Evolutionary conservation across 1,284 basidiomycete genomes (phyloP), one percentile per base, ranked within the genome.

Genomic region (Inonotus obliquus): DNA sequence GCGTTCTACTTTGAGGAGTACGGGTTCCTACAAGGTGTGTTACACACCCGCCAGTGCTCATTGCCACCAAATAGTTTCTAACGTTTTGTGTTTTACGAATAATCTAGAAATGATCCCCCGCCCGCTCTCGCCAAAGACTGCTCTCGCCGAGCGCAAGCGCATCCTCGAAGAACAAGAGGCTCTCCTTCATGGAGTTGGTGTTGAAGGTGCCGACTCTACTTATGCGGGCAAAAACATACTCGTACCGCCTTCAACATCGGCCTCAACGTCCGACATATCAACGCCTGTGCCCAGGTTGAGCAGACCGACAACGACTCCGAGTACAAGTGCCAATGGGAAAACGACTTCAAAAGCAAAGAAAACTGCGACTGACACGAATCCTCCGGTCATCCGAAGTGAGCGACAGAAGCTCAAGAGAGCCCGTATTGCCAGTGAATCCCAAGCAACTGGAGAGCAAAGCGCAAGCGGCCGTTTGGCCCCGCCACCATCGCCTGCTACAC

Each of bases 1-100:
- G 78, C 83, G 6, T 77, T 80, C 62, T 80, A 80, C 68, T 82
- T 84, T 64, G 81, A 83, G 68, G 84, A 88, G 68, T 86, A 88
- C 66, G 81, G 79, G 74, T 89, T 90, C 68, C 79, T 91, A 7
- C 73, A 78, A 75, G 89, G 89, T 85, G 68, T 47, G 73, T 65
- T 21, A 32, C 39, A 51, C 60, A 32, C 41, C 39, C 19, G 56
- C 2, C 6, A 17, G 49, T 25, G 19, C 27, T 49, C 19, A 17
- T 37, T 19, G 10, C 19, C 37, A 19, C 17, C 19, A 29, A n/a
- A 11, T 45, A 32, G 25, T 10, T 35, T 27, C n/a, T 45, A 41
- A 51, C 21, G n/a, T 29, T 41, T 61, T 59, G 27, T 9, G 32
- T 32, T 32, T 9, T 57, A 62, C 62, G 32, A 58, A 41, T 21